Evolutionary conservation across 2,329 filamentous ascomycete genomes (phyloP).

Genomic region (Ophiostoma piceae): DNA sequence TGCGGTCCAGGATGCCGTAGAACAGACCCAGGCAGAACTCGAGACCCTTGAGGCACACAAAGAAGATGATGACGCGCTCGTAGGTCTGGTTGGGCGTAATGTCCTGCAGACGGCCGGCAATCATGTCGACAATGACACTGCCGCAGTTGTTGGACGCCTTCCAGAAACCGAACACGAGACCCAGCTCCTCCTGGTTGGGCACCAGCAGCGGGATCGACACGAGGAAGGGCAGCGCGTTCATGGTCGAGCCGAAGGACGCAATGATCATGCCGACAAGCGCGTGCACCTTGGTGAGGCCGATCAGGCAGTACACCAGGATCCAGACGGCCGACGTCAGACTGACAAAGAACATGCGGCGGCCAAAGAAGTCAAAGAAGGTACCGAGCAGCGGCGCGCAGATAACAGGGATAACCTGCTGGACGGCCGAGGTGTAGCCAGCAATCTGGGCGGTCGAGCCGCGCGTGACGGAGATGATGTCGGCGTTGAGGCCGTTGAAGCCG

Average conservation of each 20-base stretch:
- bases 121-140: conserved; percentile 32
- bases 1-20: conserved; percentile 28
- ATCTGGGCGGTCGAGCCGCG: conserved; percentile 31
- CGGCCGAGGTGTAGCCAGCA: conserved; percentile 31
- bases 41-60: conserved; percentile 30
- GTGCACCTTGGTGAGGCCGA: conserved; percentile 29
- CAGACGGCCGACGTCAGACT: conserved; percentile 30
- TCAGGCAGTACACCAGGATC: conserved; percentile 30
- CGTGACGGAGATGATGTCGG: conserved; percentile 25
- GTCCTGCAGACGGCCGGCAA: conserved; percentile 30
- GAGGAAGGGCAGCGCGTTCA: conserved; percentile 31
- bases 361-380: conserved; percentile 29
- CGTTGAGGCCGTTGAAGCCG: conserved; percentile 18
- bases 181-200: conserved; percentile 28
- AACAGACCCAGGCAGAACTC: conserved; percentile 32
- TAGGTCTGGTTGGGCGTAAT: conserved; percentile 30
- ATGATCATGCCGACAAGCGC: conserved; percentile 31
- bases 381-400: conserved; percentile 30
- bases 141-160: conserved; percentile 32
- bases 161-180: conserved; percentile 31
- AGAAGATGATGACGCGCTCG: conserved; percentile 30
- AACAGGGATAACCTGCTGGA: conserved; percentile 32
- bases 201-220: conserved; percentile 31
- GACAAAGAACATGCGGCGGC: conserved; percentile 30
- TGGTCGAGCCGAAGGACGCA: conserved; percentile 30